Base-by-base conservation (phyloP, 2,329 filamentous ascomycete species). In the Ceratocystis cacaofunesta region DNA sequence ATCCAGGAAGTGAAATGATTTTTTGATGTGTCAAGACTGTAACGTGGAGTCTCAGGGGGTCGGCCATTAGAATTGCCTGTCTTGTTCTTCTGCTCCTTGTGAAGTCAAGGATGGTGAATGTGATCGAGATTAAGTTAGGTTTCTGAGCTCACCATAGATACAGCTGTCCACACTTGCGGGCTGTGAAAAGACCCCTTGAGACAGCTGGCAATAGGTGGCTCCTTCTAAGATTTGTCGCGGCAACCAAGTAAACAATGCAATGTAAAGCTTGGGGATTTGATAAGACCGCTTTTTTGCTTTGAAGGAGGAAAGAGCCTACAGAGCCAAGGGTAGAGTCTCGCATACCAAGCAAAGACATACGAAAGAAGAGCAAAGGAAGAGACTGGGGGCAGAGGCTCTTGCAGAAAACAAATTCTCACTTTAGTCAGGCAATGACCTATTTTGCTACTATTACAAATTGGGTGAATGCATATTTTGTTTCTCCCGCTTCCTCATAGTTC, bases 211-310 rank as follows among this genome's bases (percentile, higher is more conserved):
- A 30, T 19, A 58, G 32, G 25, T 58, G 55, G 55, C 55, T 58
- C 55, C 55, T 58, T 58, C 15, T 58, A 58, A 58, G 28, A 10
- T 58, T 58, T 58, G 55, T 58, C 55, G 55, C 55, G 55, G 55
- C 55, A 58, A 58, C 55, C 7, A 58, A 32, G 55, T 58, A 58
- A 58, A 58, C 55, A 58, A 58, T 36, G 55, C 55, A 36, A 2
- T 58, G 55, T n/a, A 58, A 36, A 58, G 55, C 55, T 19, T 36
- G 55, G 28, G 22, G 15, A 25, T 50, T 32, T n/a, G 36, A 58
- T 58, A 17, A 58, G 55, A 30, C 55, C 55, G 55, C 28, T 17
- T 32, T 32, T 58, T 7, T 22, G 25, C 28, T 36, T n/a, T 22
- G 4, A 28, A n/a, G 52, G 22, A n/a, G 25, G 25, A 32, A 58